Evolutionary conservation across 257 asterid species (phyloP).

Genomic region (Vinca minor): DNA sequence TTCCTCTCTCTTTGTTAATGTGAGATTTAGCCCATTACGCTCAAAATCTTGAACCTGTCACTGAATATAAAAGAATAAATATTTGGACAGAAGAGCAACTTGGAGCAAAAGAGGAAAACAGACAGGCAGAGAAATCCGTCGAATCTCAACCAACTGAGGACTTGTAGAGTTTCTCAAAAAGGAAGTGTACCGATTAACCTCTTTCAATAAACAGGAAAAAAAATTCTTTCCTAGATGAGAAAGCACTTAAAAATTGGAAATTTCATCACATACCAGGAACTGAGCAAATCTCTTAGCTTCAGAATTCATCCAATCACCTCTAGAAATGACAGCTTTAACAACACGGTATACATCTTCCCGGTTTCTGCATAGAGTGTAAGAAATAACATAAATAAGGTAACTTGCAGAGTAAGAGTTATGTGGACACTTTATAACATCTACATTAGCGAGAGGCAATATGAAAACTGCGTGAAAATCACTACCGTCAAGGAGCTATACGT

Average conservation of each 20-base stretch:
- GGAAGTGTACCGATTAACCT: not conserved
- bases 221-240: not conserved
- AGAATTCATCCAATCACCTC: slow-evolving; percentile 52
- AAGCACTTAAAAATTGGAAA: not conserved
- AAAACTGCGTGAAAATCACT: not conserved
- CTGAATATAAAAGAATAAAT: slow-evolving; percentile 45
- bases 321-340: slow-evolving; percentile 58
- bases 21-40: slow-evolving; percentile 77
- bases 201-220: not conserved
- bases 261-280: slow-evolving; percentile 52
- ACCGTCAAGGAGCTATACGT: not conserved
- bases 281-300: slow-evolving; percentile 62
- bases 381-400: slow-evolving; percentile 9
- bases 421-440: not conserved
- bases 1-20: slow-evolving; percentile 78
- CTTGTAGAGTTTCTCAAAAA: not conserved
- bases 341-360: slow-evolving; percentile 91
- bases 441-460: not conserved
- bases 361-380: slow-evolving; percentile 42
- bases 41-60: slow-evolving; percentile 98
- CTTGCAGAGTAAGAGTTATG: not conserved
- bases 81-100: slow-evolving; percentile 11
- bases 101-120: slow-evolving; percentile 8
- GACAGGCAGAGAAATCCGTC: slow-evolving; percentile 8
- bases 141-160: not conserved